Base-by-base conservation (phyloP, 2,329 filamentous ascomycete genomes). In the Fusarium poae region DNA sequence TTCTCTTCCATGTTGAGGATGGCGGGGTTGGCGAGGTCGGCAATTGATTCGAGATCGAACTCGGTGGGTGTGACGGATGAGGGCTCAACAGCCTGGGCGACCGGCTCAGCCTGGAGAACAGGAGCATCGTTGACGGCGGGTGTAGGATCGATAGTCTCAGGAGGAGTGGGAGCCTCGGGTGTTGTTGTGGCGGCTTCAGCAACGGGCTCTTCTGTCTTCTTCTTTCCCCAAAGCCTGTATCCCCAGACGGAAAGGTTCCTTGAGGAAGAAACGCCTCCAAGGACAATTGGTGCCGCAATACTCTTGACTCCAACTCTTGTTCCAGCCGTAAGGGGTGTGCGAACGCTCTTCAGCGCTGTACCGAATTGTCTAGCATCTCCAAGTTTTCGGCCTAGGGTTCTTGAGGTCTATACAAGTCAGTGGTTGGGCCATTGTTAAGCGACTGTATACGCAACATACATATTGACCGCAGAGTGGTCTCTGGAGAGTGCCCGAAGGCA, bases 1-100 rank as follows among this genome's bases (percentile, higher is more conserved):
- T 88, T 84, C 75, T 95, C 91, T 35, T 91, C 88, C 67, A 93
- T 87, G 65, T 86, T 81, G 63, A 89, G 83, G 56, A 88, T 79
- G 55, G 84, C 80, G 59, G 78, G 75, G 50, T 80, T 76, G 65
- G 79, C 78, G 44, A 79, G 70, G 57, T 78, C 74, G 68, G 75
- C 71, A 51, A 80, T 76, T 39, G 76, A 69, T 51, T 75, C 68
- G 57, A 81, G 71, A 70, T 79, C 77, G 68, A 77, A 44, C n/a
- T 79, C 74, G 65, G 77, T 67, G 34, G 77, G 58, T 16, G 71
- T 63, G 50, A 71, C 64, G 43, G 72, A 44, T 56, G 70, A 53
- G 50, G 70, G 51, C 54, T 74, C 65, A 30, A 64, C 62, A 21
- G 72, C 52, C 27, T 60, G 46, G 29, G 67, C 21, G 44, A 67